Evolutionary conservation across 345 rosid species (phyloP).

Genomic region (Boechera stricta): DNA sequence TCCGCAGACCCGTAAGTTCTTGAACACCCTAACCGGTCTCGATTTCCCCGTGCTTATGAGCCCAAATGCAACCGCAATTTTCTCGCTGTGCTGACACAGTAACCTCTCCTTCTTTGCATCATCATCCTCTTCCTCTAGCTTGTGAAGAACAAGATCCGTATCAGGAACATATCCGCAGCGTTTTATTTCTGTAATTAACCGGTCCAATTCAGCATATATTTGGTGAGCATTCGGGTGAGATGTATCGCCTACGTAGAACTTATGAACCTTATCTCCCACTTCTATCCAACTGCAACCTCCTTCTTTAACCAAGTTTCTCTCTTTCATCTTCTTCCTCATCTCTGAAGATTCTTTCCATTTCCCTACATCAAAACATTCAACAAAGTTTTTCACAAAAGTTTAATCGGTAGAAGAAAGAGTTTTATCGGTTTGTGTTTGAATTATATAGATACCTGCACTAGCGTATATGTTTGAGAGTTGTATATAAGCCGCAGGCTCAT

Average conservation of each 20-base stretch:
- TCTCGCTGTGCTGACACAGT: conserved; percentile 77
- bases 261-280: conserved; percentile 62
- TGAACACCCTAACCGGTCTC: conserved; percentile 67
- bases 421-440: not conserved
- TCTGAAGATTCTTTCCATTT: conserved; percentile 64
- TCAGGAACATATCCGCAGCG: conserved; percentile 67
- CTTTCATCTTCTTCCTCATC: conserved; percentile 69
- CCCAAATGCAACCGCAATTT: conserved; percentile 76
- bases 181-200: conserved; percentile 54
- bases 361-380: conserved; percentile 33
- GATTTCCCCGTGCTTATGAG: conserved; percentile 59
- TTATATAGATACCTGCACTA: conserved; percentile 44
- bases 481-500: conserved; percentile 71
- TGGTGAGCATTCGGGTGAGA: conserved; percentile 55
- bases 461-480: conserved; percentile 76
- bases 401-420: not conserved
- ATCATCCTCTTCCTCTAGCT: conserved; percentile 55
- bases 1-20: conserved; percentile 72
- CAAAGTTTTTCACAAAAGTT: not conserved
- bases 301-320: conserved; percentile 64
- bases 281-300: conserved; percentile 89
- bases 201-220: conserved; percentile 58
- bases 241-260: conserved; percentile 75
- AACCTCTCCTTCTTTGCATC: conserved; percentile 67
- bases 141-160: conserved; percentile 75